Conservation (phyloP, 176 grass and related monocot species). For the Sorghum bicolor region Sorghum_bicolor_NCBIv3 NC_012875.2:58929501-58930000, state of each 20-base stretch:
- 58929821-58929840: background rate
- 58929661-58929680: constrained; percentile 50
- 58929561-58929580: background rate
- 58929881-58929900: constrained; percentile 62
- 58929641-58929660: background rate
- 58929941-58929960: background rate
- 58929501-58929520: constrained; percentile 58
- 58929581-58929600: background rate
- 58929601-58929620: constrained; percentile 60
- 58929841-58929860: background rate
- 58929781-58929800: background rate
- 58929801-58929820: background rate
- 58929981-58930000: constrained; percentile 45
- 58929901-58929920: constrained; percentile 25
- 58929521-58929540: constrained; percentile 72
- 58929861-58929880: background rate
- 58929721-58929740: background rate
- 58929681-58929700: background rate
- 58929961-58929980: constrained; percentile 33
- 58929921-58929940: background rate
- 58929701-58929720: background rate
- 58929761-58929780: background rate
- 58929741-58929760: constrained; percentile 43
- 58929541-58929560: constrained; percentile 50
- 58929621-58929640: background rate